Percentiles rank a stretch among this genome's conserved stretches.
These are phyloP conservation scores for Cystobasidium pallidum DNA, from an alignment of 1,284 basidiomycete species.

Conservation along the genomic window DNA sequence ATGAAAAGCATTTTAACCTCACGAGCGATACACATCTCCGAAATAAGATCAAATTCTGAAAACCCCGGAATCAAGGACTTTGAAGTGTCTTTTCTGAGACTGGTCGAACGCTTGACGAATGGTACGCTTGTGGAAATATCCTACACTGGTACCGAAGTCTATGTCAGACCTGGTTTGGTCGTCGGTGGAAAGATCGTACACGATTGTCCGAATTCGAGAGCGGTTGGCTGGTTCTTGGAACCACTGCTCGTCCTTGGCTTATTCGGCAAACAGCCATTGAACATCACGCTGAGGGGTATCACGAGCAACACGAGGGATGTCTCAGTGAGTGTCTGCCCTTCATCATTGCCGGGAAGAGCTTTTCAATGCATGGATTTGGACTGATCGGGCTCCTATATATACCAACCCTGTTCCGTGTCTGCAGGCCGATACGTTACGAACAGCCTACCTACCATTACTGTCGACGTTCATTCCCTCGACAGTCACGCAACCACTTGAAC, in stretches of 20 bases:
- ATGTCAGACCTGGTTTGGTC: slow-evolving; percentile 90
- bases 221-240: slow-evolving; percentile 93
- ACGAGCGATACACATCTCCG: slow-evolving; percentile 81
- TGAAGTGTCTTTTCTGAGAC: slow-evolving; percentile 85
- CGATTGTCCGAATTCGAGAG: slow-evolving; percentile 82
- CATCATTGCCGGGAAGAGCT: neutral
- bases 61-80: slow-evolving; percentile 93
- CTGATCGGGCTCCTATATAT: neutral
- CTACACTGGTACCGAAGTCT: slow-evolving; percentile 87
- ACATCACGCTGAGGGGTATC: slow-evolving; percentile 80
- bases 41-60: slow-evolving; percentile 87
- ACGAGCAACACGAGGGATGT: slow-evolving; percentile 85
- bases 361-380: slow-evolving; percentile 3
- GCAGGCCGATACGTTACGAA: slow-evolving; percentile 87
- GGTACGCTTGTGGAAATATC: slow-evolving; percentile 95
- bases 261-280: slow-evolving; percentile 86
- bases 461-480: slow-evolving; percentile 80
- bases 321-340: slow-evolving; percentile 65
- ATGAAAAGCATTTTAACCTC: slow-evolving; percentile 86
- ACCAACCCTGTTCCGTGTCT: slow-evolving; percentile 11
- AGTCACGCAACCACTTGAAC: slow-evolving; percentile 53
- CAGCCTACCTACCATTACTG: slow-evolving; percentile 88
- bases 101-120: slow-evolving; percentile 92
- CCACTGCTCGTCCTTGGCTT: slow-evolving; percentile 86
- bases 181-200: slow-evolving; percentile 80